These are phyloP conservation scores for Ogataea trehaloabstinens DNA, from an alignment of 805 yeast species.

Conservation along the genomic window DNA sequence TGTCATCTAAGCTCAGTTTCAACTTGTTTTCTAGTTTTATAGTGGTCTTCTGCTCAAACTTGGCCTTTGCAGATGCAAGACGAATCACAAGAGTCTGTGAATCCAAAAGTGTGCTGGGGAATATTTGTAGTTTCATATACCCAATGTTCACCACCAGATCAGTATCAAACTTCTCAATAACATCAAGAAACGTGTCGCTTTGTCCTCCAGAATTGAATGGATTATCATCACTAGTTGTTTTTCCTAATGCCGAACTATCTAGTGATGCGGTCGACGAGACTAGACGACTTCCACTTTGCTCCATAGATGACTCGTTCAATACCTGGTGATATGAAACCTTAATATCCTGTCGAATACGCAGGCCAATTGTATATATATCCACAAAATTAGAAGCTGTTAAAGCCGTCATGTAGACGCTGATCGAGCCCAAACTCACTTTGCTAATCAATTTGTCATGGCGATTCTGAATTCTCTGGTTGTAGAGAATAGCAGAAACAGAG, in stretches of 20 bases:
- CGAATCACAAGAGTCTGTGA: constrained; percentile 66
- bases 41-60: constrained; percentile 48
- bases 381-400: constrained; percentile 79
- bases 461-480: constrained; percentile 59
- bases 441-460: constrained; percentile 63
- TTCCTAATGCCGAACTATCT: neutral
- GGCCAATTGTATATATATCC: constrained; percentile 70
- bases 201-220: constrained; percentile 7
- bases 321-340: constrained; percentile 73
- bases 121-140: constrained; percentile 57
- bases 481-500: constrained; percentile 51
- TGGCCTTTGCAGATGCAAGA: constrained; percentile 53
- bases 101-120: constrained; percentile 81
- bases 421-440: constrained; percentile 44
- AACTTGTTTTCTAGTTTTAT: constrained; percentile 53
- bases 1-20: constrained; percentile 58
- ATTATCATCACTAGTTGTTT: neutral
- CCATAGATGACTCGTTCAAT: constrained; percentile 52
- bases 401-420: constrained; percentile 71
- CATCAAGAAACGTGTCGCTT: constrained; percentile 23
- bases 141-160: constrained; percentile 63
- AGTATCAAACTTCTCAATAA: constrained; percentile 54
- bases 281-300: neutral
- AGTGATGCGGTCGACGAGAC: constrained; percentile 1
- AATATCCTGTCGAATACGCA: constrained; percentile 72